phyloP scores from a whole-genome alignment of 202 grass and related monocot species.

The Digitaria exilis region DNA sequence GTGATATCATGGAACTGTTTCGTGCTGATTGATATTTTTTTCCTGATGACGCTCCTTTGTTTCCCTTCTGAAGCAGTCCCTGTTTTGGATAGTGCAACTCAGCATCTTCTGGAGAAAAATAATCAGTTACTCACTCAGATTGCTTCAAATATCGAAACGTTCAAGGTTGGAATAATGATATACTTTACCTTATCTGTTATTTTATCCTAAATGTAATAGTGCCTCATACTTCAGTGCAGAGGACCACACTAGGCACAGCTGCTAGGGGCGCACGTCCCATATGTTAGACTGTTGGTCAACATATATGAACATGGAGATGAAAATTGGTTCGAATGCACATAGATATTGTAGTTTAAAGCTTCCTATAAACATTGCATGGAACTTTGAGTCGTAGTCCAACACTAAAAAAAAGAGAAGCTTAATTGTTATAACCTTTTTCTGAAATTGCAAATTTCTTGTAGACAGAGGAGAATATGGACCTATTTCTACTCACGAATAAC shows the following conservation, averaged over 20 bases:
- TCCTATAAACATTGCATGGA: too few relatives aligned
- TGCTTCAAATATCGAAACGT: slow-evolving; percentile 62
- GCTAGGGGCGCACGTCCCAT: background rate
- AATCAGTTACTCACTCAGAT: slow-evolving; percentile 61
- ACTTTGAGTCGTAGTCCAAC: slow-evolving; percentile 12
- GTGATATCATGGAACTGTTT: slow-evolving; percentile 30
- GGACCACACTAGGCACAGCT: background rate
- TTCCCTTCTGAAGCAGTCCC: slow-evolving; percentile 44
- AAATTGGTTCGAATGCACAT: slow-evolving; percentile 12
- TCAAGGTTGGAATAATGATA: slow-evolving; percentile 56
- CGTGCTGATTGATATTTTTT: background rate
- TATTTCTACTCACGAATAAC: slow-evolving; percentile 62
- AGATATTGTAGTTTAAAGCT: slow-evolving; percentile 20
- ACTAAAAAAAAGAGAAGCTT: background rate
- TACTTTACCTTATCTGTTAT: slow-evolving; percentile 21
- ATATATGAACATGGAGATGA: slow-evolving; percentile 37
- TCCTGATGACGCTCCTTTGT: slow-evolving; percentile 28
- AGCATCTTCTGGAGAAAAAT: slow-evolving; percentile 68
- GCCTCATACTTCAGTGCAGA: background rate
- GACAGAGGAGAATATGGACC: slow-evolving; percentile 59
- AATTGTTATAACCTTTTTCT: slow-evolving; percentile 15
- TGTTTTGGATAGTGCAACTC: slow-evolving; percentile 57
- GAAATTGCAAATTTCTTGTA: slow-evolving; percentile 45
- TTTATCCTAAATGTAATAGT: background rate
- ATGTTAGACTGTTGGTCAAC: background rate